Evolutionary conservation across 1,284 basidiomycete genomes (phyloP), one percentile per base, ranked within the genome.

Genomic region (Amylostereum chailletii): DNA sequence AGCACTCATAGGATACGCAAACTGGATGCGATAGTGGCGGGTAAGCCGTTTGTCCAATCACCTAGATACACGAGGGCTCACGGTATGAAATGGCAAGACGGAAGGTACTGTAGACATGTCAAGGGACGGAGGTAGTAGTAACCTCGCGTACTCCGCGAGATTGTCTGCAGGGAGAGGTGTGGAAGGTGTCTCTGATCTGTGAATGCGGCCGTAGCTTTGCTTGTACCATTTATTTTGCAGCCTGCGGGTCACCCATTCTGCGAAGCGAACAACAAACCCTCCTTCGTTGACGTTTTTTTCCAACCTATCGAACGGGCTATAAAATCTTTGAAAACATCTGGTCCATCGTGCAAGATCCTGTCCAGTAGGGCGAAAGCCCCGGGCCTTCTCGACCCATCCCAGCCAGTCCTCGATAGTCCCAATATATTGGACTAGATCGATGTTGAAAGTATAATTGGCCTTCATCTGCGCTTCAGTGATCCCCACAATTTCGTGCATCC

Each of bases 1-100:
- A 5, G 76, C 61, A 3, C 67, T 65, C 31, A 81, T 60, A 3
- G 79, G 75, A 51, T 79, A 74, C 4, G 76, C 79, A 61, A 83
- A 83, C 65, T 79, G 19, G 19, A 51, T 39, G 30, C 26, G 32
- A 32, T 5, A 26, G 7, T 46, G 40, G 36, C 40, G 10, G 45
- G 32, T 9, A 37, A 4, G 29, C 29, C 26, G 27, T 2, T 4
- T 4, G 26, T 32, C 10, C 5, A n/a, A n/a, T 37, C 8, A 37
- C 36, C 7, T 37, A 8, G n/a, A 33, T 6, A 33, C 7, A 3
- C 30, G n/a, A 6, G 34, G 19, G 55, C 70, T 50, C 52, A 75
- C 73, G 54, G 72, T 79, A 57, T 79, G 75, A 61, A 83, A 82
- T 1, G 79, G 81, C 19, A 83, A 60, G 34, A 82, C 75, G 7